Evolutionary conservation across 1,284 basidiomycete species (phyloP).

Genomic region (Bondarzewia mesenterica): DNA sequence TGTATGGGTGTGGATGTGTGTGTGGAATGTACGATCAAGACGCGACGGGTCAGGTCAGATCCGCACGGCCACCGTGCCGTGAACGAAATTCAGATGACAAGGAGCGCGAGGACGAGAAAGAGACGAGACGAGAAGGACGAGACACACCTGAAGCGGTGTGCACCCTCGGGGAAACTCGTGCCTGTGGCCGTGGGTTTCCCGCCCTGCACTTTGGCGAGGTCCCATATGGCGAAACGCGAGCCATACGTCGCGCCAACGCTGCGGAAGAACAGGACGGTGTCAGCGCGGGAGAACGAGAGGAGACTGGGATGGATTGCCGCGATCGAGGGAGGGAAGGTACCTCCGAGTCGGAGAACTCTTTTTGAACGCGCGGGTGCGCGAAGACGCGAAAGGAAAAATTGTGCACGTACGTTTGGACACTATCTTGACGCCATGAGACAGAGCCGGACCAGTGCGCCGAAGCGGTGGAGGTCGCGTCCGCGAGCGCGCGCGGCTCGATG

Average conservation of each 20-base stretch:
- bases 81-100: too few species aligned
- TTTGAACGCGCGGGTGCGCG: too few species aligned
- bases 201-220: conserved; percentile 58
- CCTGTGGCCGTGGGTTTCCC: conserved; percentile 60
- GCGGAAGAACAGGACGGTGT: not conserved
- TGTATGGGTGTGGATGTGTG: too few species aligned
- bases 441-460: conserved; percentile 39
- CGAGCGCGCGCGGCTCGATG: conserved; percentile 56
- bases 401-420: conserved; percentile 53
- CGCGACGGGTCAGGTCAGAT: too few species aligned
- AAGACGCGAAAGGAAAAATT: conserved; percentile 2
- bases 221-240: conserved; percentile 64
- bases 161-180: conserved; percentile 55
- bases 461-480: conserved; percentile 29
- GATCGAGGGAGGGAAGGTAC: too few species aligned
- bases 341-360: not conserved
- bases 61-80: too few species aligned
- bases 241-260: conserved; percentile 72
- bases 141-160: conserved; percentile 56
- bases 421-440: conserved; percentile 61
- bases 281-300: too few species aligned
- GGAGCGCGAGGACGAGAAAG: not conserved
- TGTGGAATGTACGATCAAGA: not conserved
- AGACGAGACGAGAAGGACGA: not conserved
- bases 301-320: too few species aligned